phyloP scores from a whole-genome alignment of 208 protist genomes.

The Leishmania gerbilli region DNA sequence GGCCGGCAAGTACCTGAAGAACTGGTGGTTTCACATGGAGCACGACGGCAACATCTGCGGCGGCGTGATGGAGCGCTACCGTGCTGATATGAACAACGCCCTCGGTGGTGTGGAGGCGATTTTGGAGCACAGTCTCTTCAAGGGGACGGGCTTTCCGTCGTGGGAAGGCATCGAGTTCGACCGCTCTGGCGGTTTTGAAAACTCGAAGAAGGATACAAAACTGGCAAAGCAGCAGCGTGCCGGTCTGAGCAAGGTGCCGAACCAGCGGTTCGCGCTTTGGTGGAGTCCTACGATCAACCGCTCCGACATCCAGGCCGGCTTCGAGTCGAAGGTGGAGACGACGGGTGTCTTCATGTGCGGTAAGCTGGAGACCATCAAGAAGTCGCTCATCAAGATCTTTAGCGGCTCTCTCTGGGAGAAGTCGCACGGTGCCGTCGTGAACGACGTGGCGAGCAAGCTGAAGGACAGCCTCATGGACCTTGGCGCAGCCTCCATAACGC shows the following conservation, averaged over 20 bases:
- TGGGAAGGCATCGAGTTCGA: slow-evolving; percentile 99
- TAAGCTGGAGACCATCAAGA: slow-evolving; percentile 99
- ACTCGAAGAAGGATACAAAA: slow-evolving; percentile 99
- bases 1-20: slow-evolving; percentile 98
- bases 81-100: slow-evolving; percentile 99
- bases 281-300: slow-evolving; percentile 99
- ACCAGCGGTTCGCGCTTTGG: slow-evolving; percentile 99
- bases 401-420: slow-evolving; percentile 99
- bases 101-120: slow-evolving; percentile 99
- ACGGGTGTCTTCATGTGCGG: slow-evolving; percentile 99
- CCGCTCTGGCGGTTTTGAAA: slow-evolving; percentile 98
- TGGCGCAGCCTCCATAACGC: slow-evolving; percentile 96
- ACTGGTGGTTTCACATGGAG: slow-evolving; percentile 99
- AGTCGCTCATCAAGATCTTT: slow-evolving; percentile 99
- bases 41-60: slow-evolving; percentile 99
- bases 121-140: slow-evolving; percentile 99
- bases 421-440: slow-evolving; percentile 99
- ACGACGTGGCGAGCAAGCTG: slow-evolving; percentile 98
- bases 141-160: slow-evolving; percentile 99
- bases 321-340: slow-evolving; percentile 99
- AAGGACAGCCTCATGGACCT: slow-evolving; percentile 99
- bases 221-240: slow-evolving; percentile 99
- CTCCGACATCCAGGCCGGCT: slow-evolving; percentile 99
- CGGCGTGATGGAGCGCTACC: slow-evolving; percentile 99
- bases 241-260: slow-evolving; percentile 99